A percentile compares a stretch with the other conserved stretches of the same genome.
phyloP scores from a whole-genome alignment of 495 filamentous ascomycete species.

The Lichenothelia convexa region DNA sequence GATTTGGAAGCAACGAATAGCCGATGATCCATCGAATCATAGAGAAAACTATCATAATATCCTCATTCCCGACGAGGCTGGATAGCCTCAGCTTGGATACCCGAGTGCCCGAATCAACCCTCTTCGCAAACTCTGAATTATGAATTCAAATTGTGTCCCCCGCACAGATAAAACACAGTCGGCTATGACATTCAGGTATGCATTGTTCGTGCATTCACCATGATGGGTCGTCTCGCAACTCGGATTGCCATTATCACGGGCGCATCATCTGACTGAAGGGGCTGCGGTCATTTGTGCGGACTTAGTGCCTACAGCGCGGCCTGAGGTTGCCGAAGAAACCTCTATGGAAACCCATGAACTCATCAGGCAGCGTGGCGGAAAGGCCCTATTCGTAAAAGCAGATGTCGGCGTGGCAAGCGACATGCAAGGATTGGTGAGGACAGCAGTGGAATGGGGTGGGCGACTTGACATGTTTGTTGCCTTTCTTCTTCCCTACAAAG shows the following conservation, averaged over 20 bases:
- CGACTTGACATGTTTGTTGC: constrained; percentile 26
- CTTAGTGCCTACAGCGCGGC: constrained; percentile 5
- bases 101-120: no score
- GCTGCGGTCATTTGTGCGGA: constrained; percentile 16
- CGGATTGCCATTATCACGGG: constrained; percentile 21
- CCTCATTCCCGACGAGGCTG: no score
- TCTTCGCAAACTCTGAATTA: no score
- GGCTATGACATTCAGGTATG: no score
- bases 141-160: no score
- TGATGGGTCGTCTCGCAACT: constrained; percentile 11
- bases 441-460: constrained; percentile 23
- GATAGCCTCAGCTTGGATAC: no score
- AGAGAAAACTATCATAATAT: no score
- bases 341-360: constrained; percentile 9
- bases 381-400: constrained; percentile 23
- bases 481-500: no score
- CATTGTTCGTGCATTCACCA: no score
- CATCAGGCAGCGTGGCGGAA: constrained; percentile 15
- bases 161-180: no score
- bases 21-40: no score
- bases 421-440: constrained; percentile 23
- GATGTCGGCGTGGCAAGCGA: constrained; percentile 19
- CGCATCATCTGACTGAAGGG: constrained; percentile 16
- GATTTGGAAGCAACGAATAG: no score
- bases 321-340: constrained; percentile 2